These are phyloP conservation scores for Ophiostoma sp. DNA, from an alignment of 2,329 filamentous ascomycete genomes.

Conservation along the genomic window DNA sequence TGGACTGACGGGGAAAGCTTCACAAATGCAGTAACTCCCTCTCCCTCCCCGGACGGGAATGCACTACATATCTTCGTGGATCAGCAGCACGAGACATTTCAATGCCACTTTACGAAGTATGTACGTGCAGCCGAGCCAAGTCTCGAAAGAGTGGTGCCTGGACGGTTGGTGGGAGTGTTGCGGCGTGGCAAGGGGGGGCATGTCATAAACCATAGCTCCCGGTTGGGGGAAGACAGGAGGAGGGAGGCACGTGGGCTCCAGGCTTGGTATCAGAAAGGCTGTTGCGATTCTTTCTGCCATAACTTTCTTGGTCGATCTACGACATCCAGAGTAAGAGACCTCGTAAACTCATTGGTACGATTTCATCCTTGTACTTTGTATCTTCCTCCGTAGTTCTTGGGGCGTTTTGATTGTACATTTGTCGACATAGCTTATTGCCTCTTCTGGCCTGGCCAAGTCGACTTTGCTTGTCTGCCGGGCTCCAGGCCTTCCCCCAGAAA, in stretches of 20 bases:
- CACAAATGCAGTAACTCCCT: not conserved
- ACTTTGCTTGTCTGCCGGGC: not conserved
- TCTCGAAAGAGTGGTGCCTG: not conserved
- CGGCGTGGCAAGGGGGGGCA: conserved; percentile 4
- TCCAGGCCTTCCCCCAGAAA: not conserved
- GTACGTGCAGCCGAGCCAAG: not conserved
- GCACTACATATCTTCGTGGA: not conserved
- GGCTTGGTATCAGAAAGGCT: not conserved
- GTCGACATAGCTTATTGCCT: not conserved
- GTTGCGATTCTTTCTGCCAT: not conserved
- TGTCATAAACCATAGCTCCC: not conserved
- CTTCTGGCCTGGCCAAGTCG: not conserved
- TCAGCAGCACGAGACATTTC: conserved; percentile 9
- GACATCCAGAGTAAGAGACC: not conserved
- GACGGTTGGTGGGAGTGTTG: not conserved
- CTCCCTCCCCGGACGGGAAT: not conserved
- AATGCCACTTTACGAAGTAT: not conserved
- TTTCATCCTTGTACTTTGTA: too few relatives aligned
- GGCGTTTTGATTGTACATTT: not conserved
- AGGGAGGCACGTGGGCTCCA: conserved; percentile 23
- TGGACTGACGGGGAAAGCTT: conserved; percentile 11
- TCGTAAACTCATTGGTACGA: not conserved
- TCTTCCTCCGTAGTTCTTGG: too few relatives aligned
- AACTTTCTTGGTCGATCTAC: not conserved
- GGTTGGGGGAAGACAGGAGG: not conserved